Evolutionary conservation across 106 monocot species (phyloP), one percentile per base, ranked within the genome.

Genomic region (Apostasia shenzhenica): DNA sequence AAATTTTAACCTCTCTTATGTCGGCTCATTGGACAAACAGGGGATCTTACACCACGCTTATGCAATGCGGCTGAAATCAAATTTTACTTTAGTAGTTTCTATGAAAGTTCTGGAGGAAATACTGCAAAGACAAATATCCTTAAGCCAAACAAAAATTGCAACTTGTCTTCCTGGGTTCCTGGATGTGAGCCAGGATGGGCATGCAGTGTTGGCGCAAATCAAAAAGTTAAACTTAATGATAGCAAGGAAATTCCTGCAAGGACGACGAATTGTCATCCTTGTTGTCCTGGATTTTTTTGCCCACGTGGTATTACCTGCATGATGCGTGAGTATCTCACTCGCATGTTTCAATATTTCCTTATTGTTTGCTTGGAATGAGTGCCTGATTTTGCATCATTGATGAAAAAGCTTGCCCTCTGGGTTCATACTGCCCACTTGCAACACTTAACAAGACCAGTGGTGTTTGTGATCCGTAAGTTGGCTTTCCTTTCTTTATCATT

Each of bases 101-200:
- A 71, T 61, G 68, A 75, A 41, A 73, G 59, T 6, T 55, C 67
- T 1, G 77, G 64, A 47, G 37, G 55, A 40, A 69, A 41, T 37
- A 0, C 58, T 57, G 83, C 85, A 40, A 75, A 68, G 48, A 73
- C 47, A 44, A 74, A 75, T 46, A 87, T 79, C 70, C 59, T 87
- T 65, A 97, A 81, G 63, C 88, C 86, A 5, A 92, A 92, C 70
- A 84, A 74, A 70, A 95, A 95, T 64, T 95, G 95, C 69, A 92
- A 95, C 68, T 72, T 84, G 63, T 79, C 67, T 46, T 86, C 84
- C 71, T 97, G 92, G 91, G 75, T 77, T 46, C 45, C 82, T 61
- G 95, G 91, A 54, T 97, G 95, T 73, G 88, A 97, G 56, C 84
- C 92, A 12, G 95, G 95, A 75, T 97, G 95, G 95, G 88, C 89